These are phyloP conservation scores for Podosphaera fusca DNA, from an alignment of 2,329 filamentous ascomycete genomes.

Conservation along the genomic window DNA sequence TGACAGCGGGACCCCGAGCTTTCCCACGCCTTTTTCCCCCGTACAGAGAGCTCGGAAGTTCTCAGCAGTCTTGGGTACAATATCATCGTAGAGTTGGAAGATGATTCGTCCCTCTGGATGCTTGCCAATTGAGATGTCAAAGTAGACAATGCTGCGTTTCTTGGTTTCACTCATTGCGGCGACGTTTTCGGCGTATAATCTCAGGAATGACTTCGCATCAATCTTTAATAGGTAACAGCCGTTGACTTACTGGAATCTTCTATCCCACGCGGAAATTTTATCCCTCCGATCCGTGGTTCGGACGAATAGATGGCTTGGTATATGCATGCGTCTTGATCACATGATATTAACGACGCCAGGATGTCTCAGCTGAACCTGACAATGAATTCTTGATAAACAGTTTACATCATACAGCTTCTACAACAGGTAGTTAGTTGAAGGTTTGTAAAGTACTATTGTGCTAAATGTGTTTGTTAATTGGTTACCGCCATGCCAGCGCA, in stretches of 20 bases:
- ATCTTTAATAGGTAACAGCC: not conserved
- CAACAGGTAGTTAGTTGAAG: too few relatives aligned
- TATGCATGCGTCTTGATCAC: too few relatives aligned
- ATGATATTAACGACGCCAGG: too few relatives aligned
- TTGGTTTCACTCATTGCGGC: slow-evolving; percentile 16
- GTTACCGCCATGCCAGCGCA: too few relatives aligned
- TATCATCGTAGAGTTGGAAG: slow-evolving; percentile 56
- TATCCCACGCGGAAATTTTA: not conserved
- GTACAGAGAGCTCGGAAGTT: slow-evolving; percentile 93
- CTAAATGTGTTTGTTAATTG: too few relatives aligned
- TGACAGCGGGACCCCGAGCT: slow-evolving; percentile 62
- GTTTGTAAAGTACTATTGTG: too few relatives aligned
- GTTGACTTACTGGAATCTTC: not conserved
- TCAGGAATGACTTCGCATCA: not conserved
- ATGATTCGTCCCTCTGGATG: slow-evolving; percentile 52
- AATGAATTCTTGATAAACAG: too few relatives aligned
- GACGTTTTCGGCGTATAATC: not conserved
- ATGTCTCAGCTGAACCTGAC: too few relatives aligned
- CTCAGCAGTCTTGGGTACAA: slow-evolving; percentile 85
- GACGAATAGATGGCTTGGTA: too few relatives aligned
- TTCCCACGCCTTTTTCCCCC: slow-evolving; percentile 73
- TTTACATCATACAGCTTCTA: too few relatives aligned
- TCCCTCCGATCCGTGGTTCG: not conserved
- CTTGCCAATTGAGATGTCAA: slow-evolving; percentile 69
- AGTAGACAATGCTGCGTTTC: slow-evolving; percentile 51